A percentile compares a stretch with the other conserved stretches of the same genome.
Evolutionary conservation across 2,329 filamentous ascomycete species (phyloP).

Genomic region (Trichoderma koningii): DNA sequence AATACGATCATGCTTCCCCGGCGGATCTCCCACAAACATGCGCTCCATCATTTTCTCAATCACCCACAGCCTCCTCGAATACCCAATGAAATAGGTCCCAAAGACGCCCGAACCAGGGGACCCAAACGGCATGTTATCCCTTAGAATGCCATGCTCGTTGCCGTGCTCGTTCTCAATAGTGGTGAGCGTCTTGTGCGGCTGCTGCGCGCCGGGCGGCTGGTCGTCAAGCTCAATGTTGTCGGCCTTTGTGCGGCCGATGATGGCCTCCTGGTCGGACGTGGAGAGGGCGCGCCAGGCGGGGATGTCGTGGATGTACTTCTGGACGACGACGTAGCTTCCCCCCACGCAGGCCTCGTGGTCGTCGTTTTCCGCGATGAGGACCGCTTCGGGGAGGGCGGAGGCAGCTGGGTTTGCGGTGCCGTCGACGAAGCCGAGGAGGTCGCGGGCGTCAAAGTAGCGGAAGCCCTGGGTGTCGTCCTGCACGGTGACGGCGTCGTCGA

Average conservation of each 20-base stretch:
- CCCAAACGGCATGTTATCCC: conserved; percentile 64
- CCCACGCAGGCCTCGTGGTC: conserved; percentile 45
- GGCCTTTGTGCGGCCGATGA: conserved; percentile 59
- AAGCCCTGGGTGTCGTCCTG: conserved; percentile 59
- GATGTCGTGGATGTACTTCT: conserved; percentile 60
- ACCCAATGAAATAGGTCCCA: conserved; percentile 62
- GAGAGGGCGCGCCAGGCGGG: conserved; percentile 48
- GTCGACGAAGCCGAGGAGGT: conserved; percentile 62
- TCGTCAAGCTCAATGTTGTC: conserved; percentile 59
- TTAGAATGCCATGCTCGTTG: conserved; percentile 54
- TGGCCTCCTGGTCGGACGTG: conserved; percentile 55
- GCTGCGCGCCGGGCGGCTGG: conserved; percentile 54
- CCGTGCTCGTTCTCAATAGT: conserved; percentile 56
- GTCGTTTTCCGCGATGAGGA: conserved; percentile 49
- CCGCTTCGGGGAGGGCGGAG: conserved; percentile 43
- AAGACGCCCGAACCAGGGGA: conserved; percentile 53
- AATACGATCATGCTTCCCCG: conserved; percentile 56
- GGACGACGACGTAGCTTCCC: conserved; percentile 61
- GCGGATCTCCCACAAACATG: conserved; percentile 59
- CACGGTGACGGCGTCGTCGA: conserved; percentile 51
- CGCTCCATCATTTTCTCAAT: conserved; percentile 59
- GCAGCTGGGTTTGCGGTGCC: conserved; percentile 61
- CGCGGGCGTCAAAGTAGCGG: conserved; percentile 61
- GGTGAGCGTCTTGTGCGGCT: conserved; percentile 57
- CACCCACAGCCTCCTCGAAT: conserved; percentile 56